Conservation (phyloP, 148 eudicot genomes). For the Arbutus unedo region DNA sequence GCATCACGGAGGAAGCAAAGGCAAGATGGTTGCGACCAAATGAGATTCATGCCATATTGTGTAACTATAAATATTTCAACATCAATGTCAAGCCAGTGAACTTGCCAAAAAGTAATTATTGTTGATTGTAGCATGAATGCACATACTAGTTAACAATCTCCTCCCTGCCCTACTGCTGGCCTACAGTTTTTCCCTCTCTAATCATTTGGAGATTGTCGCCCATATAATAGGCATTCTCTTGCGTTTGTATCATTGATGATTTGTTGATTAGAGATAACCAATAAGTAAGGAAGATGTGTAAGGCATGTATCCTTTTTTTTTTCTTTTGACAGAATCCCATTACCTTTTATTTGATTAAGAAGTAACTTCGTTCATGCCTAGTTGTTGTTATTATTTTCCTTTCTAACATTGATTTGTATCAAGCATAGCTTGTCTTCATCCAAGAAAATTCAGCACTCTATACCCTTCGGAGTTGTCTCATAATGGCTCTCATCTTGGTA, state of each 20-base stretch:
- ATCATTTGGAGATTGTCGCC: no score
- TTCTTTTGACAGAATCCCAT: no score
- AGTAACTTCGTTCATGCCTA: no score
- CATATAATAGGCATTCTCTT: neutral
- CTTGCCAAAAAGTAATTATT: conserved; percentile 61
- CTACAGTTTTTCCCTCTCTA: neutral
- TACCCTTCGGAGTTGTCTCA: neutral
- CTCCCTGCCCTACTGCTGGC: neutral
- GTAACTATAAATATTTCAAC: conserved; percentile 59
- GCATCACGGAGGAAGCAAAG: conserved; percentile 71
- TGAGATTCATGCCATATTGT: conserved; percentile 91
- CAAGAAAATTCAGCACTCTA: neutral
- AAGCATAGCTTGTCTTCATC: neutral
- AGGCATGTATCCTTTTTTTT: neutral
- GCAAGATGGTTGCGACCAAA: conserved; percentile 94
- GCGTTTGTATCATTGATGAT: neutral
- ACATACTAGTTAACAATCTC: neutral
- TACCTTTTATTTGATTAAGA: no score
- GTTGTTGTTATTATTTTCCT: no score
- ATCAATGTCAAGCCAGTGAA: conserved; percentile 78
- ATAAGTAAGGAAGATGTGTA: neutral
- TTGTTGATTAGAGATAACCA: neutral
- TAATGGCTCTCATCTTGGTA: neutral
- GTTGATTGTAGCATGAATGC: conserved; percentile 14
- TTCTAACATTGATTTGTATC: no score